A percentile compares a stretch with the other conserved stretches of the same genome.
phyloP scores from a whole-genome alignment of 2,329 filamentous ascomycete genomes.

The Microascus cirrosus region DNA sequence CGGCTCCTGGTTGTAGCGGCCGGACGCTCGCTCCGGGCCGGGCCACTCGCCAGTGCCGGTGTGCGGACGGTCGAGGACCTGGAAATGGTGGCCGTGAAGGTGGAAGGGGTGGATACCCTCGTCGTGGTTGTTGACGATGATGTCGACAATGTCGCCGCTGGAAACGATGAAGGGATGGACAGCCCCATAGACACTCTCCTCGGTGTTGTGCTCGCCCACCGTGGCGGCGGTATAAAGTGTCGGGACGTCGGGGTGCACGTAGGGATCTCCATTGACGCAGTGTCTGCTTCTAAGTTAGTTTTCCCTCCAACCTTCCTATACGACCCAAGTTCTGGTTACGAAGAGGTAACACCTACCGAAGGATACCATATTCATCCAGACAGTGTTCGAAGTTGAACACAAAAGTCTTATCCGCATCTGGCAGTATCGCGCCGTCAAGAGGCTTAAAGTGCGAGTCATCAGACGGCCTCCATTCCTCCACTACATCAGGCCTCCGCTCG shows the following conservation, averaged over 20 bases:
- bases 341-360: conserved; percentile 28
- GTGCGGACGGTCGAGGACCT: conserved; percentile 30
- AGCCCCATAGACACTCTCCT: conserved; percentile 29
- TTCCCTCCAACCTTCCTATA: neutral
- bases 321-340: neutral
- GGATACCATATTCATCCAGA: conserved; percentile 47
- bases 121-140: conserved; percentile 39
- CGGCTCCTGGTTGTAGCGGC: conserved; percentile 13
- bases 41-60: conserved; percentile 24
- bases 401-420: conserved; percentile 42
- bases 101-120: conserved; percentile 37
- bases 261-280: conserved; percentile 55
- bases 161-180: conserved; percentile 28
- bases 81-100: conserved; percentile 43
- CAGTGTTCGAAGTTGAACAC: conserved; percentile 46
- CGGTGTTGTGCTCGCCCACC: conserved; percentile 30
- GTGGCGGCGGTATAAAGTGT: conserved; percentile 62
- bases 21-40: conserved; percentile 12
- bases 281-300: conserved; percentile 16
- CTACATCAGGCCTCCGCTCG: conserved; percentile 17
- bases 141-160: conserved; percentile 28
- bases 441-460: conserved; percentile 53
- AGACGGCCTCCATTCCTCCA: conserved; percentile 34
- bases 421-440: conserved; percentile 37
- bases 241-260: conserved; percentile 57